Conservation (phyloP, 2,329 filamentous ascomycete species). For the Talaromyces sp. region DNA sequence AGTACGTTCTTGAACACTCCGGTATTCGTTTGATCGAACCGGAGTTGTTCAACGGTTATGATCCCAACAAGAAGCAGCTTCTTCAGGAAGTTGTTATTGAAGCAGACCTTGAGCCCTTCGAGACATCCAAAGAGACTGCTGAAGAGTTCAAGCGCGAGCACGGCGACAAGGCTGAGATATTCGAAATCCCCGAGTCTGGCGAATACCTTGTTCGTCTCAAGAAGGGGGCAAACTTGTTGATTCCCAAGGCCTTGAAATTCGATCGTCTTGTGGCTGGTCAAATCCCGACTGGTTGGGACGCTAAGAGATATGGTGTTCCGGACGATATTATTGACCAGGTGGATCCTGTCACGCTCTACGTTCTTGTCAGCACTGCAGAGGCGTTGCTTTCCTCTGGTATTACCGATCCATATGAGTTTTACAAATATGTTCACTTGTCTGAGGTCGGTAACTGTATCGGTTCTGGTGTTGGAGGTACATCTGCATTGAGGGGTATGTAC, state of each 20-base stretch:
- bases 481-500: conserved; percentile 94
- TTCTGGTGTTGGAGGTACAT: conserved; percentile 94
- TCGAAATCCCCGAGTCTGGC: conserved; percentile 87
- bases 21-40: conserved; percentile 97
- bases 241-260: conserved; percentile 94
- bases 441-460: conserved; percentile 98
- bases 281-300: conserved; percentile 94
- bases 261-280: conserved; percentile 96
- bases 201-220: conserved; percentile 92
- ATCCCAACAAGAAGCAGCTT: conserved; percentile 97
- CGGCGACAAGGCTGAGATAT: conserved; percentile 94
- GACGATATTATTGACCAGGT: conserved; percentile 98
- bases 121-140: conserved; percentile 93
- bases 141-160: conserved; percentile 97
- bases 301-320: conserved; percentile 90
- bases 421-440: conserved; percentile 98
- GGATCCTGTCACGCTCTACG: conserved; percentile 90
- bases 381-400: conserved; percentile 88
- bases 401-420: conserved; percentile 98
- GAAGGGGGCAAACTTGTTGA: conserved; percentile 91
- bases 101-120: conserved; percentile 94
- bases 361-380: conserved; percentile 90
- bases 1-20: conserved; percentile 89
- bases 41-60: conserved; percentile 92
- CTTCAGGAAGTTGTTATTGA: conserved; percentile 97